These are phyloP conservation scores for Eragrostis tef DNA, from an alignment of 202 grass and related monocot species.

Conservation along the genomic window DNA sequence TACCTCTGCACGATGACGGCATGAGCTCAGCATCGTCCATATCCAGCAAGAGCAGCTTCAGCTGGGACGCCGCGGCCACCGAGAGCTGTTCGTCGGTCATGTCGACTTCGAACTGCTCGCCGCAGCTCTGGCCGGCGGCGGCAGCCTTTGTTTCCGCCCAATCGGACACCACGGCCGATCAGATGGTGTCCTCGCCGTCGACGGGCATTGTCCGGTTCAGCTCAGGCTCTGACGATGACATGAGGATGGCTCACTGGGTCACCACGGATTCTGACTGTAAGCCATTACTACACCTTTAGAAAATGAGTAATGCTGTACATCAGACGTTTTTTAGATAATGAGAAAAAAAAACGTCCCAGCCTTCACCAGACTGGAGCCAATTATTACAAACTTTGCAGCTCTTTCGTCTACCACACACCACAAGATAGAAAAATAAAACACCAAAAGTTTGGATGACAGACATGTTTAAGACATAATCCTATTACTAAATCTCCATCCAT, in stretches of 20 bases:
- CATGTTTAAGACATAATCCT: too few species aligned
- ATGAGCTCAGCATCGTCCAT: background rate
- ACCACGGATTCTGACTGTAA: slow-evolving; percentile 80
- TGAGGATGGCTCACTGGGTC: slow-evolving; percentile 59
- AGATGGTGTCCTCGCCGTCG: background rate
- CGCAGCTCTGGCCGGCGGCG: background rate
- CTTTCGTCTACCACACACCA: too few species aligned
- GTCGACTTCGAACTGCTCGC: background rate
- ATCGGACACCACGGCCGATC: background rate
- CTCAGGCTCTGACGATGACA: slow-evolving; percentile 26
- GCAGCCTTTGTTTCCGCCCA: background rate
- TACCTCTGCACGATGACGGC: background rate
- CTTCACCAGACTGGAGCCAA: too few species aligned
- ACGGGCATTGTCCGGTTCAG: background rate
- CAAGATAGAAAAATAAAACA: too few species aligned
- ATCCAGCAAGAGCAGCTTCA: slow-evolving; percentile 50
- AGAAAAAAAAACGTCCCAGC: too few species aligned
- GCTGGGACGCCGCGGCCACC: slow-evolving; percentile 3
- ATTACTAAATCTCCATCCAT: too few species aligned
- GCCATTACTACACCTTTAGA: too few species aligned
- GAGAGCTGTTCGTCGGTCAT: background rate
- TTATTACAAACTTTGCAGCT: too few species aligned
- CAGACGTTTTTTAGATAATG: too few species aligned
- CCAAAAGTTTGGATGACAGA: too few species aligned
- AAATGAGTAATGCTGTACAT: too few species aligned